Percentiles rank a stretch among this genome's conserved stretches.
Evolutionary conservation across 2,329 filamentous ascomycete species (phyloP).

Genomic region (Calonectria ilicicola): DNA sequence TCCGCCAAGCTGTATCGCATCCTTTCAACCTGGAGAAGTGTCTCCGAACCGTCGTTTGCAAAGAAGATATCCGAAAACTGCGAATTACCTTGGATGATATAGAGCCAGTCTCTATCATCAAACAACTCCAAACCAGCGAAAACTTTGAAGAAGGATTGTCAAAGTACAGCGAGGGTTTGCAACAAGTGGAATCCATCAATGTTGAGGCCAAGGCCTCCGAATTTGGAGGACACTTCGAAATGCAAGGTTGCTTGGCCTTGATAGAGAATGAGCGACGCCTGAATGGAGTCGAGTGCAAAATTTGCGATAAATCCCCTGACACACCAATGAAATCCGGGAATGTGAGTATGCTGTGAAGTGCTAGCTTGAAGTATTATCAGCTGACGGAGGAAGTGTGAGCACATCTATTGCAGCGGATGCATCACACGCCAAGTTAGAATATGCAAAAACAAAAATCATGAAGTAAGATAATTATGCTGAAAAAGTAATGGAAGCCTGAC

Average conservation of each 20-base stretch:
- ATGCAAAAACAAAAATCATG: no score
- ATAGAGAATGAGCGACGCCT: conserved; percentile 24
- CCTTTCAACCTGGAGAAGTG: conserved; percentile 43
- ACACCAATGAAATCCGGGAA: not conserved
- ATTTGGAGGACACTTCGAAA: conserved; percentile 37
- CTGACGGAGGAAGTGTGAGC: conserved; percentile 46
- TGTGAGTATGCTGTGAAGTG: conserved; percentile 22
- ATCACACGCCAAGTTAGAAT: not conserved
- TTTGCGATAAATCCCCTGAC: conserved; percentile 7
- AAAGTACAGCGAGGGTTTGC: conserved; percentile 28
- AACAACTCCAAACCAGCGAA: conserved; percentile 12
- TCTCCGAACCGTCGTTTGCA: conserved; percentile 16
- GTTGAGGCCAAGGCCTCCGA: not conserved
- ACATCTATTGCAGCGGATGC: conserved; percentile 47
- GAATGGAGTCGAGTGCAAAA: not conserved
- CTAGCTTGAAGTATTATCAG: no score
- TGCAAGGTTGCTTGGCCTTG: conserved; percentile 27
- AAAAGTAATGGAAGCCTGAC: not conserved
- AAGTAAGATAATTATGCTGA: no score
- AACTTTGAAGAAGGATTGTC: not conserved
- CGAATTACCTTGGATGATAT: not conserved
- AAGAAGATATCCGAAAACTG: not conserved
- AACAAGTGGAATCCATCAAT: conserved; percentile 1
- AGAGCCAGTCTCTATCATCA: not conserved
- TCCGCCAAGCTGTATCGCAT: conserved; percentile 43